Conservation (phyloP, 768 basidiomycete genomes). For the Gymnopilus dilepis region DNA sequence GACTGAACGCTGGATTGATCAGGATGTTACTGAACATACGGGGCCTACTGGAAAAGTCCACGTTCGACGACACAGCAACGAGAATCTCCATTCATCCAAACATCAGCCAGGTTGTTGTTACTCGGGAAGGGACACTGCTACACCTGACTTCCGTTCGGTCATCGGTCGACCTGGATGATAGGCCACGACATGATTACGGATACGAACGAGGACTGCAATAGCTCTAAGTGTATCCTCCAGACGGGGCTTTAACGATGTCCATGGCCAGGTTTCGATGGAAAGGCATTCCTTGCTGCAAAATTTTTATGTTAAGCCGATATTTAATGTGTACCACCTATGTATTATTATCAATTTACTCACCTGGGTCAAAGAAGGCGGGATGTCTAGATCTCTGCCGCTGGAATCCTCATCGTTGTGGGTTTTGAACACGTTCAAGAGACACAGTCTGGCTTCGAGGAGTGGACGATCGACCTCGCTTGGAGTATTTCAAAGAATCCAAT, state of each 20-base stretch:
- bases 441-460: no score
- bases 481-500: background rate
- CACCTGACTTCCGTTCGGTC: conserved; percentile 6
- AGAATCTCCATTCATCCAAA: background rate
- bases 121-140: background rate
- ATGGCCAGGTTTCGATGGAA: background rate
- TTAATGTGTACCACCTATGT: background rate
- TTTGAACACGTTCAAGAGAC: no score
- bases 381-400: no score
- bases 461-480: background rate
- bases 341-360: background rate
- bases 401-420: no score
- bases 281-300: background rate
- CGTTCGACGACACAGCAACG: background rate
- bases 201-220: background rate
- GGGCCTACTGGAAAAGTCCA: conserved; percentile 11
- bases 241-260: background rate
- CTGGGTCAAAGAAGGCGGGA: background rate
- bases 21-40: conserved; percentile 23
- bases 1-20: background rate
- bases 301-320: background rate
- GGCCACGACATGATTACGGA: background rate
- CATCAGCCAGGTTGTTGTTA: background rate
- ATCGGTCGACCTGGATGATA: background rate
- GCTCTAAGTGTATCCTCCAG: no score